Evolutionary conservation across 2,329 filamentous ascomycete genomes (phyloP).

Genomic region (Cladorrhinum sp.): DNA sequence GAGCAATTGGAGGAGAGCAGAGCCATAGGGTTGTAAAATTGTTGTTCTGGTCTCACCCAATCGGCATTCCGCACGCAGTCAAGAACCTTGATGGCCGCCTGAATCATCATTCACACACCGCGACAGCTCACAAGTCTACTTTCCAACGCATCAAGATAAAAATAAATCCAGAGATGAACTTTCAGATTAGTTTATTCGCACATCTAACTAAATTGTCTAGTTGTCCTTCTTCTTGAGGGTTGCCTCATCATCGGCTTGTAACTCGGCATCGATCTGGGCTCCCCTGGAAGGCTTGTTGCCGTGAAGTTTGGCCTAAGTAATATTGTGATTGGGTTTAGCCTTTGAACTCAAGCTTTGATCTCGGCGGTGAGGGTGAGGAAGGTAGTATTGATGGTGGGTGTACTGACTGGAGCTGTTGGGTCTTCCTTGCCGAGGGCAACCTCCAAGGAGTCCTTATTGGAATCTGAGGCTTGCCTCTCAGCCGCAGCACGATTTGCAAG

Average conservation of each 20-base stretch:
- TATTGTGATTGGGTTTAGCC: neutral
- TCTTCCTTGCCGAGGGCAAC: conserved; percentile 52
- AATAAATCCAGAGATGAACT: neutral
- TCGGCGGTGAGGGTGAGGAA: conserved; percentile 31
- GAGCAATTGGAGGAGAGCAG: neutral
- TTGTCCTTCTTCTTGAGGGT: conserved; percentile 57
- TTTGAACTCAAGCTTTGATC: neutral
- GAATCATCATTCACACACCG: neutral
- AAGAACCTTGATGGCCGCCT: conserved; percentile 6
- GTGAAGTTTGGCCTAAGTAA: conserved; percentile 57
- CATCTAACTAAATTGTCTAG: conserved; percentile 9
- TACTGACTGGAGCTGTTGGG: conserved; percentile 56
- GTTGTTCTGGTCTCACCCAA: neutral
- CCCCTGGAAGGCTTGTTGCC: conserved; percentile 72
- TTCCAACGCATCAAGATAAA: conserved; percentile 1
- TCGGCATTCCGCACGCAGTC: neutral
- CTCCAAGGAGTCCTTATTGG: conserved; percentile 40
- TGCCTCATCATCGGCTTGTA: conserved; percentile 66
- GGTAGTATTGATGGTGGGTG: conserved; percentile 19
- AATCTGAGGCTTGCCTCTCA: conserved; percentile 34
- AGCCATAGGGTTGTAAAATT: neutral
- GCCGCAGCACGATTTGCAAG: conserved; percentile 70
- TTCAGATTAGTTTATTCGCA: neutral
- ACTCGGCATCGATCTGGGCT: conserved; percentile 67
- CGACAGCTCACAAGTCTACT: neutral